Base-by-base conservation (phyloP, 805 yeast genomes). In the Saccharomycopsis javanensis region DNA sequence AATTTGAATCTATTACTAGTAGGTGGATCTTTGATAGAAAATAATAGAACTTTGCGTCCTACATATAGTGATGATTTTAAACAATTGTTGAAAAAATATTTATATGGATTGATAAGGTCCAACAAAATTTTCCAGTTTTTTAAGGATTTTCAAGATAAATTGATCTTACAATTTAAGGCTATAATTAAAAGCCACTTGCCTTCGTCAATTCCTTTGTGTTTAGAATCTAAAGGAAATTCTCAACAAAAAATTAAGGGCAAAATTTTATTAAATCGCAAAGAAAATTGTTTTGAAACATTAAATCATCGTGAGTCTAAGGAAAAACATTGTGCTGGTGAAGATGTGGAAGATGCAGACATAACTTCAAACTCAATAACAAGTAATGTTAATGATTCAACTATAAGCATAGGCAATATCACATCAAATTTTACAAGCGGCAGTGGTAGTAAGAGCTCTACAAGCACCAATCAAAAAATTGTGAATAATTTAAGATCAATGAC, bases 101-200 rank as follows among this genome's bases (percentile, higher is more conserved):
- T 89, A 33, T 66, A 70, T 6, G 86, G 85, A 27, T 73, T 92
- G 23, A 72, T 79, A 7, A 76, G 82, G 62, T 78, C 88, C 50
- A 84, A 83, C 25, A 81, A 79, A 61, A 66, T 88, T 28, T 74
- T 79, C 1, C 72, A 78, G 13, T 87, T 95, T 0, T 82, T 85
- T 62, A 73, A 75, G 42, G 66, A 72, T 2, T 90, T 86, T 67
- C 87, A 85, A 63, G 92, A 83, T 25, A 75, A 75, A 18, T 80
- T 87, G n/a, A 72, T 83, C 11, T 72, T 76, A 1, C 96, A 90
- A 63, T 75, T 88, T 55, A 89, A 89, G 67, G 76, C 78, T 13
- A 80, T 89, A 15, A 87, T 91, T 38, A 80, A 87, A 59, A 71
- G 71, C 4, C 74, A 80, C 62, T 67, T 90, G 54, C 96, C 96